phyloP scores from a whole-genome alignment of 2,329 filamentous ascomycete genomes.

The Scedosporium boydii region DNA sequence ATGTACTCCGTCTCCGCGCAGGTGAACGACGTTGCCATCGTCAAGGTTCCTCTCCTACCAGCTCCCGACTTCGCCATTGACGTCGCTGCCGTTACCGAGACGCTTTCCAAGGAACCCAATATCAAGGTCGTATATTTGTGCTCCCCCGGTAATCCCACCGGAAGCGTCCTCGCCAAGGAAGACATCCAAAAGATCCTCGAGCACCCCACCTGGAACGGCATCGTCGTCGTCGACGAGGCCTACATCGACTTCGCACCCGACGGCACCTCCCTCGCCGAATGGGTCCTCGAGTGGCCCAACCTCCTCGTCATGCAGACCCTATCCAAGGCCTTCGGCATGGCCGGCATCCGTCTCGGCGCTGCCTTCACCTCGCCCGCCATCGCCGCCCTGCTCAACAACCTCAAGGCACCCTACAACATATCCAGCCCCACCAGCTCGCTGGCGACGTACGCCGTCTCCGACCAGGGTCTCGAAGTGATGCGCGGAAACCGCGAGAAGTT shows the following conservation, averaged over 20 bases:
- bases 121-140: slow-evolving; percentile 91
- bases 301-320: slow-evolving; percentile 96
- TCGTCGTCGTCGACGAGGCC: slow-evolving; percentile 89
- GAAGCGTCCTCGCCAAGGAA: slow-evolving; percentile 63
- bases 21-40: slow-evolving; percentile 81
- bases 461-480: slow-evolving; percentile 65
- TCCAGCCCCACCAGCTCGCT: slow-evolving; percentile 78
- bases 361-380: slow-evolving; percentile 71
- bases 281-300: slow-evolving; percentile 88
- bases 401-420: slow-evolving; percentile 97
- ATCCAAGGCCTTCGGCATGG: slow-evolving; percentile 95
- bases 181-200: slow-evolving; percentile 66
- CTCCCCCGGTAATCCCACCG: slow-evolving; percentile 92
- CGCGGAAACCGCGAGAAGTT: slow-evolving; percentile 58
- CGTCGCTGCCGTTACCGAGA: slow-evolving; percentile 54
- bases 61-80: slow-evolving; percentile 67
- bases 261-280: slow-evolving; percentile 75
- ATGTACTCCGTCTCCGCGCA: slow-evolving; percentile 96
- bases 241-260: slow-evolving; percentile 85
- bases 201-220: slow-evolving; percentile 89
- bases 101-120: slow-evolving; percentile 46
- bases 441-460: slow-evolving; percentile 61
- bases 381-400: slow-evolving; percentile 71
- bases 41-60: slow-evolving; percentile 73
- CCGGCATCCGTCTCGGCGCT: slow-evolving; percentile 81